Base-by-base conservation (phyloP, 306 rosid species). In the Delonix regia region DNA sequence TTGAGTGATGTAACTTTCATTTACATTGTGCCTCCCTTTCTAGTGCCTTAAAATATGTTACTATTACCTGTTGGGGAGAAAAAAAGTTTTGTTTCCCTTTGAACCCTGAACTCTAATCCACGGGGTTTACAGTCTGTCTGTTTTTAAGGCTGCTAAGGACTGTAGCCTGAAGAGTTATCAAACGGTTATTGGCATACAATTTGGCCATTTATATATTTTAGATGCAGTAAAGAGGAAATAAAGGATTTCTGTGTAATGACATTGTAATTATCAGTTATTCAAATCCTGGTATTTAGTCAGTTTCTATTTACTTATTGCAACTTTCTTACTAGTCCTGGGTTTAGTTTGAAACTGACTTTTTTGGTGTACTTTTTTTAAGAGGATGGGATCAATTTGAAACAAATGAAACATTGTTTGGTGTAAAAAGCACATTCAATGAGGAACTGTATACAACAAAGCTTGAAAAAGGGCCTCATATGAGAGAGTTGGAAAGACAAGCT, bases 341-440 rank as follows among this genome's bases (percentile, higher is more conserved):
- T 51, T 84, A 74, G 61, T 42, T 63, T 73, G 75, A 44, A 47
- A 6, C 52, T 28, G 71, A 27, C n/a, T 47, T 25, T 15, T 34
- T 12, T 28, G 44, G 2, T 4, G 3, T 39, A 11, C 21, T 12
- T 48, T 22, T 79, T 84, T 78, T 6, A 71, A 93, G 99, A 89
- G 90, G 89, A 42, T 95, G 99, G 99, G 86, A 95, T 83, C 99
- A 95, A 67, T 95, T 95, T 87, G 89, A 88, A 86, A 91, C 93
- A 41, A 95, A 95, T 70, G 87, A 87, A 85, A 64, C 93, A 33
- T 82, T 95, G 78, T 95, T 95, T 79, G 99, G 99, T 80, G 97
- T 93, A 49, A 93, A 88, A 87, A 95, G 98, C 83, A 90, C 98
- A 38, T 95, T 92, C 83, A 81, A 93, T 62, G 98, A 91, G 87